These are phyloP conservation scores for Passiflora organensis DNA, from an alignment of 345 rosid genomes.

Conservation along the genomic window DNA sequence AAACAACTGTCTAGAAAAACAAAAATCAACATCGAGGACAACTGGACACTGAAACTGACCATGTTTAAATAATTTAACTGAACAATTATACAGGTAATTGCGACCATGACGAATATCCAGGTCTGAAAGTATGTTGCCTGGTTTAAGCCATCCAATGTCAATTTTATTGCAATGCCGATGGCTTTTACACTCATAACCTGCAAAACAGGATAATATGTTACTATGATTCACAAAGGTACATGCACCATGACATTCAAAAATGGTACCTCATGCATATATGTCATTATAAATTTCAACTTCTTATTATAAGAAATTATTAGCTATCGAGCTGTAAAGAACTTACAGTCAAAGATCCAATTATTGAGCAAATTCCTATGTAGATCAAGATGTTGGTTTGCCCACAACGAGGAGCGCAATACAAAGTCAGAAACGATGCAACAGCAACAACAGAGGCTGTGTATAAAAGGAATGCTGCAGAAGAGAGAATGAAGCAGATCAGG, in stretches of 20 bases:
- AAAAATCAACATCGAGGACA: background rate
- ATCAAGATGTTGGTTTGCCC: slow-evolving; percentile 73
- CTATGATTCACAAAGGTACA: background rate
- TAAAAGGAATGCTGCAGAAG: slow-evolving; percentile 63
- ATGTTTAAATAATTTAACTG: slow-evolving; percentile 74
- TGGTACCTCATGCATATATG: background rate
- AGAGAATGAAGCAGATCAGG: background rate
- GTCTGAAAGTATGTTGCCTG: slow-evolving; percentile 58
- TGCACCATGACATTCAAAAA: no score
- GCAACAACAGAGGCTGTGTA: slow-evolving; percentile 57
- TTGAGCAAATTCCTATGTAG: slow-evolving; percentile 71
- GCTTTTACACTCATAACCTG: slow-evolving; percentile 89
- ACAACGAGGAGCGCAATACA: slow-evolving; percentile 64
- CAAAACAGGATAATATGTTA: slow-evolving; percentile 4
- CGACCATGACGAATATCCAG: slow-evolving; percentile 73
- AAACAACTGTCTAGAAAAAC: background rate
- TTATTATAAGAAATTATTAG: no score
- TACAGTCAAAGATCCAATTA: slow-evolving; percentile 69
- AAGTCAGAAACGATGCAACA: slow-evolving; percentile 49
- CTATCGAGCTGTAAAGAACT: slow-evolving; percentile 12
- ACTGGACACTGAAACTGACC: slow-evolving; percentile 35
- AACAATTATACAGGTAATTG: slow-evolving; percentile 59
- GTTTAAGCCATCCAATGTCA: slow-evolving; percentile 58
- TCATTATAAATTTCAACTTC: no score
- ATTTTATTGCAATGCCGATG: slow-evolving; percentile 72